These are phyloP conservation scores for Aspergillus fischeri DNA, from an alignment of 2,329 filamentous ascomycete genomes.

Conservation along the genomic window DNA sequence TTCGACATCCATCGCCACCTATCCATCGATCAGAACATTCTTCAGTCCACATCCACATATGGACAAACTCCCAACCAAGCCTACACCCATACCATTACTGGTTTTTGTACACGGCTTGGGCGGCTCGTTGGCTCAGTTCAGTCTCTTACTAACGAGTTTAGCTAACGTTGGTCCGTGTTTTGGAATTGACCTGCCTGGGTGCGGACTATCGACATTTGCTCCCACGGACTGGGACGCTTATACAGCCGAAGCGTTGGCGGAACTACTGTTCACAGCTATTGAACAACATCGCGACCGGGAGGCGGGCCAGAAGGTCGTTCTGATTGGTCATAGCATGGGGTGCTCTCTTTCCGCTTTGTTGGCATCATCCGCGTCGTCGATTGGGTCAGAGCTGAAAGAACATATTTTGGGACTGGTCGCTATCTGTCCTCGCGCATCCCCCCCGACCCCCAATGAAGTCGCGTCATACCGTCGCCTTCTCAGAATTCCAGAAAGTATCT, in stretches of 20 bases:
- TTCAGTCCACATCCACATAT: constrained; percentile 76
- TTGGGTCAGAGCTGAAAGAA: constrained; percentile 52
- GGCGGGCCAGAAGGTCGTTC: constrained; percentile 65
- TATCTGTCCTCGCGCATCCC: constrained; percentile 71
- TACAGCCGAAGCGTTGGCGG: constrained; percentile 67
- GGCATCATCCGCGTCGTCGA: constrained; percentile 56
- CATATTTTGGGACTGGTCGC: constrained; percentile 73
- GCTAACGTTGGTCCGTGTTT: constrained; percentile 79
- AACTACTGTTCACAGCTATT: constrained; percentile 71
- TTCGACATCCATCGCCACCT: constrained; percentile 65
- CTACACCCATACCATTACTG: constrained; percentile 72
- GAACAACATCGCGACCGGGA: constrained; percentile 65
- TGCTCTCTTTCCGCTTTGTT: constrained; percentile 72
- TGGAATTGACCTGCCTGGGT: constrained; percentile 86
- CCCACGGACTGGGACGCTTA: constrained; percentile 74
- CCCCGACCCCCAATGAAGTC: constrained; percentile 54
- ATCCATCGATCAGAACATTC: constrained; percentile 76
- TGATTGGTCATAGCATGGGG: constrained; percentile 89
- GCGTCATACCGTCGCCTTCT: constrained; percentile 55
- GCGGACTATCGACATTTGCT: constrained; percentile 72
- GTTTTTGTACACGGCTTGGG: constrained; percentile 92
- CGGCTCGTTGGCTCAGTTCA: constrained; percentile 87
- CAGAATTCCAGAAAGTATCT: constrained; percentile 62
- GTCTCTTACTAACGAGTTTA: constrained; percentile 73
- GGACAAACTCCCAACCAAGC: constrained; percentile 70